Evolutionary conservation across 805 yeast genomes (phyloP).

Genomic region (Wilhelminamyces savonicus): DNA sequence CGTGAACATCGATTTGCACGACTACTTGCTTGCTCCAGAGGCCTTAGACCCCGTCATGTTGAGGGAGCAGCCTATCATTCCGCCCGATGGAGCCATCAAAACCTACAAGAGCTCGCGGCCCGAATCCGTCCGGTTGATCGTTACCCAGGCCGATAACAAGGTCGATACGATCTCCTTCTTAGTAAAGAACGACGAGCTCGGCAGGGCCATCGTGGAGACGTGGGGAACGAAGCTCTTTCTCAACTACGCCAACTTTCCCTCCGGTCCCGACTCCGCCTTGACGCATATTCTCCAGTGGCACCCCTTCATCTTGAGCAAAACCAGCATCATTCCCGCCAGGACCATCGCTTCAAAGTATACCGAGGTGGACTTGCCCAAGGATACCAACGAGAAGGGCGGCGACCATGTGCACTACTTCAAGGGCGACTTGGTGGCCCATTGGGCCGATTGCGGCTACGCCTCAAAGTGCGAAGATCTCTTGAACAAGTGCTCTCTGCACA

Average conservation of each 20-base stretch:
- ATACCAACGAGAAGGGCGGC: constrained; percentile 16
- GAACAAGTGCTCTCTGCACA: constrained; percentile 6
- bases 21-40: constrained; percentile 55
- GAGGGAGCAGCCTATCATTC: constrained; percentile 67
- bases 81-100: constrained; percentile 59
- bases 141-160: constrained; percentile 64
- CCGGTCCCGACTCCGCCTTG: constrained; percentile 59
- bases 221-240: constrained; percentile 73
- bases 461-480: constrained; percentile 49
- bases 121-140: constrained; percentile 48
- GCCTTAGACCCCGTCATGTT: constrained; percentile 57
- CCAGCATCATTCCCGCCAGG: constrained; percentile 60
- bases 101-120: constrained; percentile 61
- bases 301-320: constrained; percentile 65
- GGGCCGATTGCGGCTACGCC: constrained; percentile 49
- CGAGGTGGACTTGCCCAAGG: constrained; percentile 5
- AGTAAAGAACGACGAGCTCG: constrained; percentile 57
- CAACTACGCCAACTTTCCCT: constrained; percentile 55
- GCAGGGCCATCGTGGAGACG: constrained; percentile 67
- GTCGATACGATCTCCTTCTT: constrained; percentile 67
- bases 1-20: constrained; percentile 50
- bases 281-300: constrained; percentile 96
- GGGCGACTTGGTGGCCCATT: constrained; percentile 65
- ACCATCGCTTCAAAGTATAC: constrained; percentile 26
- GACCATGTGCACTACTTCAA: constrained; percentile 46